Conservation (phyloP, 495 filamentous ascomycete species). For the Lichina pygmaea region DNA sequence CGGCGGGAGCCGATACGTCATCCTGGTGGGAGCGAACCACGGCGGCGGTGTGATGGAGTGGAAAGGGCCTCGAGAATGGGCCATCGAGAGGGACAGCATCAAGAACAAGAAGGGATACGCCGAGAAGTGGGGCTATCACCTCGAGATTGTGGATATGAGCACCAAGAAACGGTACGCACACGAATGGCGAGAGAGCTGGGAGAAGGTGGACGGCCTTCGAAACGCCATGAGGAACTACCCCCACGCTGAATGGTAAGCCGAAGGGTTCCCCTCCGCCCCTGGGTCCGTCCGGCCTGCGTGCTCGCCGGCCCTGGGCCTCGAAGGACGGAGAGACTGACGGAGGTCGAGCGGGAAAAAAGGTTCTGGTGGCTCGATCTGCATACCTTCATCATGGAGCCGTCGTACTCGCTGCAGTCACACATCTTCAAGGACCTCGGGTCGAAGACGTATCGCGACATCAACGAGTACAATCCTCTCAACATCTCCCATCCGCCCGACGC, state of each 20-base stretch:
- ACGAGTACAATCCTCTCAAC: slow-evolving; percentile 82
- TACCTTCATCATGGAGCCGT: slow-evolving; percentile 94
- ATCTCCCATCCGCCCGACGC: slow-evolving; percentile 59
- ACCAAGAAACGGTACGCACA: slow-evolving; percentile 97
- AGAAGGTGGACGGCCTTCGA: slow-evolving; percentile 89
- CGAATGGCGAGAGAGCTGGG: slow-evolving; percentile 98
- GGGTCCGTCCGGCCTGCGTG: not conserved
- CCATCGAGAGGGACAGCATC: slow-evolving; percentile 86
- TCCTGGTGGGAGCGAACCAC: slow-evolving; percentile 80
- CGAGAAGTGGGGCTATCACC: slow-evolving; percentile 71
- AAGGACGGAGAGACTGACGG: not conserved
- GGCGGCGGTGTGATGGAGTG: slow-evolving; percentile 97
- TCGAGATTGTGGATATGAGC: slow-evolving; percentile 93
- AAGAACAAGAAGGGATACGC: slow-evolving; percentile 83
- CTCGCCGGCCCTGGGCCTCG: slow-evolving; percentile 7
- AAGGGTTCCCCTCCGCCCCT: not conserved
- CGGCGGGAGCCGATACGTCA: slow-evolving; percentile 72
- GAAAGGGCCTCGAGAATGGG: slow-evolving; percentile 96
- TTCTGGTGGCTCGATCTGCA: slow-evolving; percentile 99
- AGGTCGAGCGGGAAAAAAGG: slow-evolving; percentile 19
- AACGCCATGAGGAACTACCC: slow-evolving; percentile 83
- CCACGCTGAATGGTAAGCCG: slow-evolving; percentile 69
- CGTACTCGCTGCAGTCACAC: slow-evolving; percentile 69
- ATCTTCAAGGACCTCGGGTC: slow-evolving; percentile 56
- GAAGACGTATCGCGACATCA: slow-evolving; percentile 85